Evolutionary conservation across 2,329 filamentous ascomycete species (phyloP), one percentile per base, ranked within the genome.

Genomic region (Alternaria infectoria): DNA sequence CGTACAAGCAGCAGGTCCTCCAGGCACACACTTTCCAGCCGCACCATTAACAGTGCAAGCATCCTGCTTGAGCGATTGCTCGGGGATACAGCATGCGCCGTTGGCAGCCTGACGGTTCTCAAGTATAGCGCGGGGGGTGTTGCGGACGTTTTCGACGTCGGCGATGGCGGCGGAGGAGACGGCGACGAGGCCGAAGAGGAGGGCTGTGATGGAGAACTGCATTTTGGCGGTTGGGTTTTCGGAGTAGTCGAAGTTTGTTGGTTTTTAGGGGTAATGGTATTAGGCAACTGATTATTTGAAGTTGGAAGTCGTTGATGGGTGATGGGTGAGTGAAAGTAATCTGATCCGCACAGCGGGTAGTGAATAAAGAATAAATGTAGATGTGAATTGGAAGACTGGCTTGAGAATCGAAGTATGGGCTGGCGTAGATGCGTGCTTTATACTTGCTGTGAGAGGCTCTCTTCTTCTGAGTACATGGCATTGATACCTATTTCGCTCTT

Each of bases 141-240:
- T 61, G 57, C 61, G 61, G 43, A 68, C 67, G 50, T 60, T 62
- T 28, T 69, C 65, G 17, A 68, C 65, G 40, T 68, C 65, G 55
- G 65, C 62, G 49, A 68, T 49, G 54, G 65, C 63, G 28, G 67
- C 67, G 32, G 67, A 56, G 13, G 67, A 68, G 61, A 69, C 51
- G 65, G 67, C 67, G 26, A 64, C 44, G 26, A 69, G 65, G 59
- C 67, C 67, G 61, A 69, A 66, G 60, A 68, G 65, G 62, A 64
- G 45, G 51, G 65, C 65, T 28, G 60, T 55, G 59, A 66, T 56
- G 28, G 59, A 66, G 57, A 67, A 66, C 49, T 65, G 59, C 62
- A 66, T 59, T 3, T 59, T 54, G 49, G 40, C 21, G 49, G 17
- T 62, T 8, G 30, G 28, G 6, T 32, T 32, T 28, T 55, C 3